These are phyloP conservation scores for Piper longum DNA, from an alignment of 164 flowering plant species.

Conservation along the genomic window DNA sequence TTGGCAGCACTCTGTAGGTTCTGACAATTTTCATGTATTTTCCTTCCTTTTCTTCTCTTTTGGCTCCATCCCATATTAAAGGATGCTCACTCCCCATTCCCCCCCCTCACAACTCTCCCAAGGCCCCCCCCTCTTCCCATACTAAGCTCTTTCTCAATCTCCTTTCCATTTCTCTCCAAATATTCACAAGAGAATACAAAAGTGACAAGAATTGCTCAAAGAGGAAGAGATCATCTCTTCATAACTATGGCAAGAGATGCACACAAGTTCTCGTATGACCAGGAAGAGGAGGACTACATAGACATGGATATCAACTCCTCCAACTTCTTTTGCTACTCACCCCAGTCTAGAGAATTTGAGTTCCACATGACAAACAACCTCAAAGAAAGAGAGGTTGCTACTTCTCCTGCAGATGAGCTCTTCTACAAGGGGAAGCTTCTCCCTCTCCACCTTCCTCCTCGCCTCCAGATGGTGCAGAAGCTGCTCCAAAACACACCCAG, in stretches of 20 bases:
- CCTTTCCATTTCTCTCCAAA: conserved; percentile 4
- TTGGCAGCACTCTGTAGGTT: conserved; percentile 16
- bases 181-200: neutral
- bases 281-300: conserved; percentile 63
- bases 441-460: conserved; percentile 80
- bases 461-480: conserved; percentile 61
- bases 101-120: neutral
- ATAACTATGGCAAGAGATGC: conserved; percentile 6
- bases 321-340: conserved; percentile 16
- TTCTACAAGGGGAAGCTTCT: conserved; percentile 87
- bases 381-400: conserved; percentile 20
- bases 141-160: conserved; percentile 1
- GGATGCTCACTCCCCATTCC: conserved; percentile 10
- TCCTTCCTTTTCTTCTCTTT: conserved; percentile 5
- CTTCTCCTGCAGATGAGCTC: conserved; percentile 85
- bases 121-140: neutral
- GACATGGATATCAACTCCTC: conserved; percentile 63
- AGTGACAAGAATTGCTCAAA: conserved; percentile 4
- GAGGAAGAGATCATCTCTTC: conserved; percentile 3
- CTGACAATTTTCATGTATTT: conserved; percentile 13
- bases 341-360: conserved; percentile 59
- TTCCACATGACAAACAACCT: conserved; percentile 48
- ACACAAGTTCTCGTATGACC: conserved; percentile 12
- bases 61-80: conserved; percentile 27
- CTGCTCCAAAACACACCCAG: conserved; percentile 31